Evolutionary conservation across 2,329 filamentous ascomycete genomes (phyloP).

Genomic region (Epichloe hybrida): DNA sequence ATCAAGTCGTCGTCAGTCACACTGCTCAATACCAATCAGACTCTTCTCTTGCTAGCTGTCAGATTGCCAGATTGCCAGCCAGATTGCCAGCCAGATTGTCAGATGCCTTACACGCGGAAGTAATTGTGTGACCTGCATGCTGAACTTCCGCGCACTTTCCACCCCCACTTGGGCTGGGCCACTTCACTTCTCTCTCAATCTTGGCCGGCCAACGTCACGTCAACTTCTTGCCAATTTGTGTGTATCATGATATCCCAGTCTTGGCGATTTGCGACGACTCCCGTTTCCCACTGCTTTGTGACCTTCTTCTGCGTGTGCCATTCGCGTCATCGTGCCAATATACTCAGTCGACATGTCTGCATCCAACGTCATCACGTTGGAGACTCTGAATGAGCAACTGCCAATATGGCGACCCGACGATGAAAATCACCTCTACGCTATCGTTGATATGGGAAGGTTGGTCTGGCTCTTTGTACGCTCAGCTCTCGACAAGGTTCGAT

Average conservation of each 20-base stretch:
- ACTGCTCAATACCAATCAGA: no score
- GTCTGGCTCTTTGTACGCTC: slow-evolving; percentile 3
- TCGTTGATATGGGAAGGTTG: slow-evolving; percentile 49
- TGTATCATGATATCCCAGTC: background rate
- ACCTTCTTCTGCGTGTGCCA: background rate
- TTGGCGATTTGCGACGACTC: background rate
- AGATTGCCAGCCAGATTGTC: no score
- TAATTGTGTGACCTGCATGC: no score
- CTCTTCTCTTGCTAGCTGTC: no score
- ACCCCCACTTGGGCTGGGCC: background rate
- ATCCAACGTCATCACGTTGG: slow-evolving; percentile 35
- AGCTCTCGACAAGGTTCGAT: background rate
- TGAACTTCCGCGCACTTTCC: background rate
- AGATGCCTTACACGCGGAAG: no score
- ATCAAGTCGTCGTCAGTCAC: no score
- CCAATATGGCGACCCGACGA: slow-evolving; percentile 33
- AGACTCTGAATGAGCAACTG: slow-evolving; percentile 35
- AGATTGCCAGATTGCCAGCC: no score
- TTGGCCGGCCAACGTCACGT: slow-evolving; percentile 1
- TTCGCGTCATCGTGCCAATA: background rate
- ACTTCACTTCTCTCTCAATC: background rate
- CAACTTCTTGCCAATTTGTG: background rate
- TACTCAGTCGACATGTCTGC: slow-evolving; percentile 14
- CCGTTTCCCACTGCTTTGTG: background rate
- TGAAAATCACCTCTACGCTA: slow-evolving; percentile 37